A percentile compares a stretch with the other conserved stretches of the same genome.
Conservation (phyloP, 164 flowering plant species). For the Kingdonia uniflora region DNA sequence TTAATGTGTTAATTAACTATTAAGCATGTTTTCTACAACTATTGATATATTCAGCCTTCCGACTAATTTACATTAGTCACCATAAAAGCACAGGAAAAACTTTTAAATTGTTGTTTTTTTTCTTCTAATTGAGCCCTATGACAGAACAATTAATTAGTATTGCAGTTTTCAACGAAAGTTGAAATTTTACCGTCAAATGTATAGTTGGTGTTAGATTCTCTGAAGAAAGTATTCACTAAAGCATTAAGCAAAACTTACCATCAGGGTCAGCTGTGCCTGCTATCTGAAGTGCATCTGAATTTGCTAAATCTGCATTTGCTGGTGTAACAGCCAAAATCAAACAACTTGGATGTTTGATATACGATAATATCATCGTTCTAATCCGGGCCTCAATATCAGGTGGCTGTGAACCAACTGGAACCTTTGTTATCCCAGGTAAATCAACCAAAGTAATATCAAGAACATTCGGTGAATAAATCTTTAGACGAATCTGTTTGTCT, state of each 20-base stretch:
- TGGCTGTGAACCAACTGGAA: slow-evolving; percentile 36
- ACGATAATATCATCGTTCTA: slow-evolving; percentile 34
- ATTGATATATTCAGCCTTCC: no score
- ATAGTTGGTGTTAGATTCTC: no score
- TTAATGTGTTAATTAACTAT: not conserved
- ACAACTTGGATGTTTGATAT: slow-evolving; percentile 30
- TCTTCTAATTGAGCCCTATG: no score
- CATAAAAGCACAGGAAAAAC: no score
- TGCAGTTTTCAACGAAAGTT: no score
- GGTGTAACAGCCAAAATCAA: slow-evolving; percentile 33
- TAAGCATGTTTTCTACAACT: no score
- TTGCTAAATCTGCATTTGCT: slow-evolving; percentile 31
- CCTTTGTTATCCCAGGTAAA: slow-evolving; percentile 36
- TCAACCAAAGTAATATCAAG: slow-evolving; percentile 34
- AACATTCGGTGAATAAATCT: slow-evolving; percentile 30
- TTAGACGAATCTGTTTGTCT: slow-evolving; percentile 31
- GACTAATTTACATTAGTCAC: no score
- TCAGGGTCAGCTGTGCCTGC: slow-evolving; percentile 35
- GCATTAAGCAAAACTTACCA: slow-evolving; percentile 14
- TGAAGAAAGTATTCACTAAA: no score
- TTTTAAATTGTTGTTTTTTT: no score
- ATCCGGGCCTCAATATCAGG: slow-evolving; percentile 29
- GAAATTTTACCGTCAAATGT: no score
- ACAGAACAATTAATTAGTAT: no score
- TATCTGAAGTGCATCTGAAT: slow-evolving; percentile 37